Percentiles rank a stretch among this genome's conserved stretches.
phyloP scores from a whole-genome alignment of 2,329 filamentous ascomycete genomes.

The Botrytis deweyae region DNA sequence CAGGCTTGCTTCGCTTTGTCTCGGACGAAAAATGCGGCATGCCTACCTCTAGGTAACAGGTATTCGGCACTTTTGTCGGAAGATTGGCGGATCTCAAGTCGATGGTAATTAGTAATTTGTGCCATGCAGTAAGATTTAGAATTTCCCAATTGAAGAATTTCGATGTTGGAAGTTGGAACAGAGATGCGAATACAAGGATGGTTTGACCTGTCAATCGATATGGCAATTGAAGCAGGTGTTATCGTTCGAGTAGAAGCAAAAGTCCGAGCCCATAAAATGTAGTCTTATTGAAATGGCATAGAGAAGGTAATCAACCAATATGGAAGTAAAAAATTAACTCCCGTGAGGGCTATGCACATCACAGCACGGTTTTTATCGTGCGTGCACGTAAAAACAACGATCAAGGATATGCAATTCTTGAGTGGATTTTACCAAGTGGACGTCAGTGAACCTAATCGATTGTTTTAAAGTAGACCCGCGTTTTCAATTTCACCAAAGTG shows the following conservation, averaged over 20 bases:
- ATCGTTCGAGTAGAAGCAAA: not conserved
- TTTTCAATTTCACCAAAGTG: not conserved
- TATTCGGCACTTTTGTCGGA: not conserved
- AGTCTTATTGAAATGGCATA: not conserved
- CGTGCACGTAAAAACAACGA: not conserved
- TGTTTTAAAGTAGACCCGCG: not conserved
- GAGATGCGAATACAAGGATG: not conserved
- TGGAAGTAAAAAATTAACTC: not conserved
- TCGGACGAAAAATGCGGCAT: not conserved
- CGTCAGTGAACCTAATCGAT: not conserved
- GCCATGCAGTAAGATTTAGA: not conserved
- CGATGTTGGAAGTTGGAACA: not conserved
- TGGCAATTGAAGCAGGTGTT: not conserved
- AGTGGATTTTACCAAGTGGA: not conserved
- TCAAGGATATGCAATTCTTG: not conserved
- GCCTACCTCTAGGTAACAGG: not conserved
- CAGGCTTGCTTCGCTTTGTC: conserved; percentile 4
- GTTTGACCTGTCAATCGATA: not conserved
- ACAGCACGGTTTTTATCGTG: not conserved
- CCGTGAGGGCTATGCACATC: not conserved
- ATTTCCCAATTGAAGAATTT: not conserved
- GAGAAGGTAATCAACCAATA: not conserved
- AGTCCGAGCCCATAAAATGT: not conserved
- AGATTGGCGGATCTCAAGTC: not conserved
- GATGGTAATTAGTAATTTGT: not conserved